Percentiles rank a stretch among this genome's conserved stretches.
phyloP scores from a whole-genome alignment of 2,329 filamentous ascomycete species.

The Colletotrichum aenigma region DNA sequence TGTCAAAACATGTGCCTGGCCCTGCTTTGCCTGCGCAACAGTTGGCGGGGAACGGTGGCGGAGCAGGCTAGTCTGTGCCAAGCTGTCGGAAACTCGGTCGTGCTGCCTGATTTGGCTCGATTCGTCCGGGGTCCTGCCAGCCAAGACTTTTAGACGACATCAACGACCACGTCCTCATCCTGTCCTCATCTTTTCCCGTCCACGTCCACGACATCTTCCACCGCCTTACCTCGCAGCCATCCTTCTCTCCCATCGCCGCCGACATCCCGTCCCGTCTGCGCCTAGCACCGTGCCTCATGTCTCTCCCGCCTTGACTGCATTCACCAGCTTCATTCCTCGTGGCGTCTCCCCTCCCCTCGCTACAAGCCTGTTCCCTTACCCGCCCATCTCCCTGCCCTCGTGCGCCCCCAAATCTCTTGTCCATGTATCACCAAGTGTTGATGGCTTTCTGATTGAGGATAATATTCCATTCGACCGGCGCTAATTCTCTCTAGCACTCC shows the following conservation, averaged over 20 bases:
- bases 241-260: neutral
- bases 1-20: neutral
- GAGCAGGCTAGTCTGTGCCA: slow-evolving; percentile 7
- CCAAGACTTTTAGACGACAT: neutral
- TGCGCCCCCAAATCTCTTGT: neutral
- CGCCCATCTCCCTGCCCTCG: neutral
- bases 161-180: neutral
- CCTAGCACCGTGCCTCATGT: neutral
- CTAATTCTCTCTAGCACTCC: slow-evolving; percentile 4
- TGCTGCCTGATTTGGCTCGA: slow-evolving; percentile 2
- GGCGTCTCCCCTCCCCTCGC: neutral
- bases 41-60: slow-evolving; percentile 3
- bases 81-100: slow-evolving; percentile 12
- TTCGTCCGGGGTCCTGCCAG: neutral
- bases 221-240: neutral
- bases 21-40: neutral
- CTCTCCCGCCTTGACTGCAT: neutral
- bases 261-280: neutral
- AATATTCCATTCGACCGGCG: slow-evolving; percentile 17
- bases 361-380: neutral
- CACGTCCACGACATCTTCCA: neutral
- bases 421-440: neutral
- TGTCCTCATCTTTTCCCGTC: neutral
- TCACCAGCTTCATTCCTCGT: slow-evolving; percentile 16
- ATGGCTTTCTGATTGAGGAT: neutral